A percentile compares a stretch with the other conserved stretches of the same genome.
Evolutionary conservation across 2,329 filamentous ascomycete species (phyloP).

Genomic region (Aspergillus sp.): DNA sequence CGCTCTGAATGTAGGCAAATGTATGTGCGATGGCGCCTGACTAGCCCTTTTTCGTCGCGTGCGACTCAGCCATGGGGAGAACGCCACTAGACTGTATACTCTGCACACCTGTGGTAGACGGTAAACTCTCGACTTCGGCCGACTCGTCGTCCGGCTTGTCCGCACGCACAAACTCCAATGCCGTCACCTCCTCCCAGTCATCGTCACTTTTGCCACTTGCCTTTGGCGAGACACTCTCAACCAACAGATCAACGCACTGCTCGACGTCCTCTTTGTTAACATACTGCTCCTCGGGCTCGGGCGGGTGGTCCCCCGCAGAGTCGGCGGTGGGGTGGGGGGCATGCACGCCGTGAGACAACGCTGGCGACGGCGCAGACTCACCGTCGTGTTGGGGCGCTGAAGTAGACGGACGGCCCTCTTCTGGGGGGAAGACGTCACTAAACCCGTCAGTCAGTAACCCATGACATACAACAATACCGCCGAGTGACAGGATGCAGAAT

Average conservation of each 20-base stretch:
- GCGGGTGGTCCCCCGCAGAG: conserved; percentile 42
- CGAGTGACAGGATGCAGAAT: conserved; percentile 1
- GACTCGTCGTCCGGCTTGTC: conserved; percentile 33
- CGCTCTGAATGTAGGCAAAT: no score
- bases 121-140: conserved; percentile 28
- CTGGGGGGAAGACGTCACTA: conserved; percentile 51
- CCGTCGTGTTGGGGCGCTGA: conserved; percentile 18
- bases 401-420: conserved; percentile 27
- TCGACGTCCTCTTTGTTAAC: conserved; percentile 15
- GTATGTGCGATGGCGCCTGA: neutral
- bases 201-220: conserved; percentile 20
- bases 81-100: conserved; percentile 35
- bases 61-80: conserved; percentile 23
- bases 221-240: conserved; percentile 8
- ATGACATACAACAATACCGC: no score
- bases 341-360: conserved; percentile 22
- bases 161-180: conserved; percentile 20
- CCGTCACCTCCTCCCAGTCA: conserved; percentile 40
- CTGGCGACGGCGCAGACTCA: conserved; percentile 24
- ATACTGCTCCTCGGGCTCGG: conserved; percentile 49
- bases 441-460: no score
- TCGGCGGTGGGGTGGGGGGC: conserved; percentile 43
- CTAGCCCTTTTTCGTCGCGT: conserved; percentile 14
- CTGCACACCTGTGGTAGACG: conserved; percentile 30
- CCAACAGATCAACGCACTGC: conserved; percentile 2